phyloP scores from a whole-genome alignment of 75 land plant species.

The Sequoiadendron giganteum region DNA sequence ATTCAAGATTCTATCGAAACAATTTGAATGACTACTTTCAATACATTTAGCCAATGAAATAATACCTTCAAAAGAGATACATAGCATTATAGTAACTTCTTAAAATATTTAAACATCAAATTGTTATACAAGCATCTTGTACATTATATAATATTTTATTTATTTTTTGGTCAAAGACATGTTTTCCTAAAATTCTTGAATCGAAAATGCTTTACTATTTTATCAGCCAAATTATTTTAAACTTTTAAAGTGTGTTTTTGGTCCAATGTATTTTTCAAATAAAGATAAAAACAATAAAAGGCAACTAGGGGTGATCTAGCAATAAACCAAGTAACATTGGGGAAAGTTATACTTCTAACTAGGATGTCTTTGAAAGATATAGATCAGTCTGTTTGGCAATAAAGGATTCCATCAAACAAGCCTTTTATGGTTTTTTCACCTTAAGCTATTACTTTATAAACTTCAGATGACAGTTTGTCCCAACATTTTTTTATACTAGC shows the following conservation, averaged over 20 bases:
- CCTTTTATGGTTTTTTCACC: background rate
- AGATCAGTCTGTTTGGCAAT: background rate
- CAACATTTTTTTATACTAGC: background rate
- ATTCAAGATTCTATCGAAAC: too few species aligned
- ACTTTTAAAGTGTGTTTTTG: background rate
- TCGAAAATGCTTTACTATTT: background rate
- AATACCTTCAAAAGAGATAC: too few species aligned
- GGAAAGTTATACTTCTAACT: too few species aligned
- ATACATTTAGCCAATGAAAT: too few species aligned
- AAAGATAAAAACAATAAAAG: too few species aligned
- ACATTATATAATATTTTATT: background rate
- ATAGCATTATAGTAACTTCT: too few species aligned
- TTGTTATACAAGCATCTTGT: background rate
- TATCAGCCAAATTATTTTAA: background rate
- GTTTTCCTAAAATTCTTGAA: background rate
- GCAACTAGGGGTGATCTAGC: background rate
- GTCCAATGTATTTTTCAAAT: background rate
- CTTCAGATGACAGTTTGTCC: background rate
- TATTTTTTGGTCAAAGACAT: background rate
- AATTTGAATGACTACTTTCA: too few species aligned
- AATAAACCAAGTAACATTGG: background rate
- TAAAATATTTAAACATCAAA: too few species aligned
- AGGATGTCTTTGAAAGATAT: too few species aligned
- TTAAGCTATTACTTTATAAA: background rate
- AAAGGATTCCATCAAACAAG: background rate